phyloP scores from a whole-genome alignment of 148 eudicot species.

The Silene latifolia region DNA sequence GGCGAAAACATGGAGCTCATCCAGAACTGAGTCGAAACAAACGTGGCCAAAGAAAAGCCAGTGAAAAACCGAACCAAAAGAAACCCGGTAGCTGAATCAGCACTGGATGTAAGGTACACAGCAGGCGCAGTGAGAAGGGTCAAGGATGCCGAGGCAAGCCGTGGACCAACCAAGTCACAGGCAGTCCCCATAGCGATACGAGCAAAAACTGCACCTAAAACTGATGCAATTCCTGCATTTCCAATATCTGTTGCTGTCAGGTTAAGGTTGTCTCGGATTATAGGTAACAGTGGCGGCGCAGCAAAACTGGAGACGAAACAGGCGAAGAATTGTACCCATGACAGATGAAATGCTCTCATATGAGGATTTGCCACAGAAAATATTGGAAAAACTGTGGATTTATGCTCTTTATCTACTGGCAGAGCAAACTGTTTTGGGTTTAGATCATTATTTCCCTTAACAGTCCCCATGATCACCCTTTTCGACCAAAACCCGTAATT shows the following conservation, averaged over 20 bases:
- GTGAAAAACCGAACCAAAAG: constrained; percentile 64
- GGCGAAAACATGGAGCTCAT: constrained; percentile 92
- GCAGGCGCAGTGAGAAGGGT: constrained; percentile 70
- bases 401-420: constrained; percentile 70
- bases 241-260: constrained; percentile 73
- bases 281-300: constrained; percentile 74
- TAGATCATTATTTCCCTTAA: too few relatives aligned
- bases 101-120: constrained; percentile 46
- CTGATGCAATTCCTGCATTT: constrained; percentile 78
- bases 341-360: constrained; percentile 76
- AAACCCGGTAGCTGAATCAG: constrained; percentile 34
- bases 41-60: constrained; percentile 82
- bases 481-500: background rate
- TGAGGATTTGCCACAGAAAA: constrained; percentile 65
- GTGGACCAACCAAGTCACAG: constrained; percentile 79
- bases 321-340: constrained; percentile 78
- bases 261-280: constrained; percentile 67
- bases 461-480: constrained; percentile 1
- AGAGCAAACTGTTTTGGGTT: constrained; percentile 28
- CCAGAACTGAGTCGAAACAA: constrained; percentile 93
- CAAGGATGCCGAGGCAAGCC: constrained; percentile 63
- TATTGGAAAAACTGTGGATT: constrained; percentile 50
- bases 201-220: constrained; percentile 75
- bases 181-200: constrained; percentile 74
- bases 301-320: constrained; percentile 81